Evolutionary conservation across 1,284 basidiomycete genomes (phyloP), one percentile per base, ranked within the genome.

Genomic region (Anthracocystis panici-leucophaei): DNA sequence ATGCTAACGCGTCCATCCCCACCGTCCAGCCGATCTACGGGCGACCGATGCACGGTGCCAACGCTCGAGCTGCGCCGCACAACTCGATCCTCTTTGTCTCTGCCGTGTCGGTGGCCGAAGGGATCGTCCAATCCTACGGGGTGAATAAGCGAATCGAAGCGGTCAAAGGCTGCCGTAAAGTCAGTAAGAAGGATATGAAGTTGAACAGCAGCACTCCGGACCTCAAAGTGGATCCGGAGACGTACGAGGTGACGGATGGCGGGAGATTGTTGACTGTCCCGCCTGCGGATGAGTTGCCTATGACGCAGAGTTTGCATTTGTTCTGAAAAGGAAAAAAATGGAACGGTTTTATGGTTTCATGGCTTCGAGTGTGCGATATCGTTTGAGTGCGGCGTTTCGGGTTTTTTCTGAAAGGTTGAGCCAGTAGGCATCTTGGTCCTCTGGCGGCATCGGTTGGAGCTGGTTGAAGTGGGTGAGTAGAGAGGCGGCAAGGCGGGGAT

Each of bases 171-270:
- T 98, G 95, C 81, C 88, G 95, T 33, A 86, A 86, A 1, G 88
- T 98, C 50, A 89, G 86, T 31, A 98, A 98, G 88, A 89, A 89
- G 80, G 91, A 95, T 84, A 95, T 98, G 94, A 98, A 97, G 87
- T 92, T 91, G 89, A 99, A 99, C 86, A 88, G 90, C 65, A 86
- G 88, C 55, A 90, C 90, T 73, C 97, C 96, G 2, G 88, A 88
- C 84, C 93, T 99, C 89, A 87, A 77, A 14, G 95, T 99, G 46
- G 93, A 99, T 85, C 93, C 97, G 0, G 96, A 99, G 87, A 93
- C 88, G 59, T 82, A 96, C 85, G 70, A 67, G 20, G 82, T 84
- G 23, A 56, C 61, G 9, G 81, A 82, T 4, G 78, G 65, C 14
- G 80, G 79, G 4, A 57, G 73, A 20, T 49, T 78, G 18, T 65